Conservation (phyloP, 495 filamentous ascomycete species). For the Lophiostoma macrostomum region DNA sequence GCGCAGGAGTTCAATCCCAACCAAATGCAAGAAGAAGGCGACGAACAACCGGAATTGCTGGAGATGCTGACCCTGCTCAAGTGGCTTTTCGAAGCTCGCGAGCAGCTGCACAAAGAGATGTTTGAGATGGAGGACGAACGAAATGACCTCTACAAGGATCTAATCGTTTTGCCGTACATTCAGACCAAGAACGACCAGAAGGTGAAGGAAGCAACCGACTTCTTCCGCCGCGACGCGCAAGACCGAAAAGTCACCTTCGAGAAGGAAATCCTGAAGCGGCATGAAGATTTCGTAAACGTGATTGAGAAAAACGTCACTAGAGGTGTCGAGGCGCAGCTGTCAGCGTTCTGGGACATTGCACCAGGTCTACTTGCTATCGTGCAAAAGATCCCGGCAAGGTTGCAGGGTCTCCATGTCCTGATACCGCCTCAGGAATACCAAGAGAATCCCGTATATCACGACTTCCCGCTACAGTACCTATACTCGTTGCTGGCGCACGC, state of each 20-base stretch:
- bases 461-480: constrained; percentile 83
- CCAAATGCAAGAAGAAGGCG: constrained; percentile 86
- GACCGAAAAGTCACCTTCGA: constrained; percentile 66
- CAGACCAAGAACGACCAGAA: constrained; percentile 69
- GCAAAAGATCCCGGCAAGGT: constrained; percentile 64
- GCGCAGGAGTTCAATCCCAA: constrained; percentile 71
- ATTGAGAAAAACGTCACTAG: constrained; percentile 82
- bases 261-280: constrained; percentile 63
- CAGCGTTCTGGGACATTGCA: constrained; percentile 96
- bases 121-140: constrained; percentile 79
- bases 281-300: constrained; percentile 72
- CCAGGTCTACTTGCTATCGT: constrained; percentile 72
- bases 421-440: constrained; percentile 74
- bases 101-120: constrained; percentile 77
- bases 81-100: constrained; percentile 94
- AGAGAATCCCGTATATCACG: constrained; percentile 78
- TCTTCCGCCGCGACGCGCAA: constrained; percentile 73
- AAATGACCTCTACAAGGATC: constrained; percentile 77
- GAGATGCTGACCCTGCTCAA: constrained; percentile 94
- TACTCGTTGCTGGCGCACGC: constrained; percentile 78
- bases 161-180: constrained; percentile 78
- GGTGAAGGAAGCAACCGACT: constrained; percentile 67
- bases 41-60: constrained; percentile 88
- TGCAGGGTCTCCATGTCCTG: constrained; percentile 46
- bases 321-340: constrained; percentile 85